phyloP scores from a whole-genome alignment of 805 yeast genomes.

The Spathaspora boniae region DNA sequence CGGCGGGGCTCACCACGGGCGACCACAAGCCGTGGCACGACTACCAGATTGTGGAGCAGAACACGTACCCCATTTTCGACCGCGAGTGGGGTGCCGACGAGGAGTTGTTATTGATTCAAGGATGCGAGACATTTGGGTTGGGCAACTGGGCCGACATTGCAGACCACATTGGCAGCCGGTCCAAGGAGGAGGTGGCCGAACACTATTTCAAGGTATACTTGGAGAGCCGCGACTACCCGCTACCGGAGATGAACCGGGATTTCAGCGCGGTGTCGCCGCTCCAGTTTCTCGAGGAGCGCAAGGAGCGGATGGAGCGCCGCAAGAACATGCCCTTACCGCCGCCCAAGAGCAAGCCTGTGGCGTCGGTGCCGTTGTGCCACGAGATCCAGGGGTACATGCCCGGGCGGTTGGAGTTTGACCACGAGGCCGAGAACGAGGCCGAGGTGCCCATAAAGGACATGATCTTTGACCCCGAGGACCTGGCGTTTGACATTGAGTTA shows the following conservation, averaged over 20 bases:
- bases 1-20: slow-evolving; percentile 75
- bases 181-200: slow-evolving; percentile 84
- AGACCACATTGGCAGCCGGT: slow-evolving; percentile 89
- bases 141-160: slow-evolving; percentile 99
- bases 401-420: slow-evolving; percentile 94
- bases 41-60: slow-evolving; percentile 88
- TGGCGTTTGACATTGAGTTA: slow-evolving; percentile 81
- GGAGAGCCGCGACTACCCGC: slow-evolving; percentile 70
- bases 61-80: slow-evolving; percentile 87
- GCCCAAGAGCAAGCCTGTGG: slow-evolving; percentile 82
- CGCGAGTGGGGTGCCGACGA: slow-evolving; percentile 99
- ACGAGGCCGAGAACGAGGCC: slow-evolving; percentile 95
- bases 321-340: slow-evolving; percentile 71
- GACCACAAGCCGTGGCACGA: slow-evolving; percentile 94
- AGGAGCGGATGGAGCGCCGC: slow-evolving; percentile 66
- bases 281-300: slow-evolving; percentile 66
- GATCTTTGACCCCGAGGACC: slow-evolving; percentile 93
- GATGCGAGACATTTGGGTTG: slow-evolving; percentile 84
- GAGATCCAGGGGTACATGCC: slow-evolving; percentile 99
- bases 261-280: slow-evolving; percentile 60
- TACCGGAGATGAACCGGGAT: slow-evolving; percentile 79
- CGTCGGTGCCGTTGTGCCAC: slow-evolving; percentile 94
- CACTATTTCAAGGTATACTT: slow-evolving; percentile 78
- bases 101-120: slow-evolving; percentile 82
- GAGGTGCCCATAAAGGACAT: slow-evolving; percentile 92